Percentiles rank a stretch among this genome's conserved stretches.
Evolutionary conservation across 2,329 filamentous ascomycete genomes (phyloP).

Genomic region (Ustulina deusta): DNA sequence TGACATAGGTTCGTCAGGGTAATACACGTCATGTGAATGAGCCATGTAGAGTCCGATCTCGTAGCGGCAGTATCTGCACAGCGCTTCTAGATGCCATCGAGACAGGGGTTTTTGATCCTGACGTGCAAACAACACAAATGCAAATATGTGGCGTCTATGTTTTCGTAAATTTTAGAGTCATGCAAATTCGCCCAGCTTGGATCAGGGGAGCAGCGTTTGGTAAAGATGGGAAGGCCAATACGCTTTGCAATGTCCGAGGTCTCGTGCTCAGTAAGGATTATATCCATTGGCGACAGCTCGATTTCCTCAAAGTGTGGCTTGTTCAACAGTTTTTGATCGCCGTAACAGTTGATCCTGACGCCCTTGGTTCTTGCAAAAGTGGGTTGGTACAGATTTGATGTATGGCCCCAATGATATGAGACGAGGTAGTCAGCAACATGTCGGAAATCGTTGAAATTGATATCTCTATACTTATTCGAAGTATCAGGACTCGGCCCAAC

Average conservation of each 20-base stretch:
- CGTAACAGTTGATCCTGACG: conserved; percentile 40
- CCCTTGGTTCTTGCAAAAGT: conserved; percentile 21
- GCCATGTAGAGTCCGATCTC: not conserved
- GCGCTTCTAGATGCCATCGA: conserved; percentile 21
- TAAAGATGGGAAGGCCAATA: conserved; percentile 38
- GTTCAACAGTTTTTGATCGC: conserved; percentile 36
- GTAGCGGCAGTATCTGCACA: conserved; percentile 26
- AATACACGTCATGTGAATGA: conserved; percentile 5
- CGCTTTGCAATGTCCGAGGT: conserved; percentile 37
- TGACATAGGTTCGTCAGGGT: conserved; percentile 13
- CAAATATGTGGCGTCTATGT: conserved; percentile 1
- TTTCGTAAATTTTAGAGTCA: not conserved
- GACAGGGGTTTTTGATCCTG: conserved; percentile 29
- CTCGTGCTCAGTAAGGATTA: conserved; percentile 28
- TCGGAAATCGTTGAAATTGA: conserved; percentile 43
- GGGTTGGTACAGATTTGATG: too few species aligned
- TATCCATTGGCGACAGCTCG: conserved; percentile 20
- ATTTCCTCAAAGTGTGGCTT: conserved; percentile 38
- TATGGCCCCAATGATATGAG: conserved; percentile 7
- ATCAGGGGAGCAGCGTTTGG: conserved; percentile 27
- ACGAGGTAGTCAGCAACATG: conserved; percentile 36
- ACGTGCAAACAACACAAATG: conserved; percentile 21
- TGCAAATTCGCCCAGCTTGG: conserved; percentile 30
- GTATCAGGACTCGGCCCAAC: not conserved
- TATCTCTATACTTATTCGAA: conserved; percentile 26